Conservation (phyloP, 2,329 filamentous ascomycete species). For the Aspergillus udagawae region DNA sequence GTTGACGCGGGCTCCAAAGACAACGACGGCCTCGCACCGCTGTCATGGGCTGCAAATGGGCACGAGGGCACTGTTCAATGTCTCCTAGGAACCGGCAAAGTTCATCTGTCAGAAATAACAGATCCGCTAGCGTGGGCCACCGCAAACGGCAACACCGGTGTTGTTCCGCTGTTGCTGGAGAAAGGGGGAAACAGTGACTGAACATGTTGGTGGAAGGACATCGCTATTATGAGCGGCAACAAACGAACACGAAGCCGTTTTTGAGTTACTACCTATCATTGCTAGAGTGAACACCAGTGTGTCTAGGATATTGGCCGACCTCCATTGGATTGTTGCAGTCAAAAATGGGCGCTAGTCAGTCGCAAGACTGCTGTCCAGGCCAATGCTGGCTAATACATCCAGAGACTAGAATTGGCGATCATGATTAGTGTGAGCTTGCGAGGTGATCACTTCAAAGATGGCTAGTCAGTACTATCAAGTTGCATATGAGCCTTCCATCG, state of each 20-base stretch:
- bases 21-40: neutral
- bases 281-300: neutral
- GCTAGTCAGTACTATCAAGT: too few relatives aligned
- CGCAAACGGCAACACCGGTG: neutral
- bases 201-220: neutral
- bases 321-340: neutral
- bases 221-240: neutral
- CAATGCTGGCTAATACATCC: neutral
- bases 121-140: neutral
- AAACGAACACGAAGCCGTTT: neutral
- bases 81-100: too few relatives aligned
- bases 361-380: neutral
- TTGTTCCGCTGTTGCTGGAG: neutral
- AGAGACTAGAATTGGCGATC: neutral
- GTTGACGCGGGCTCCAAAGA: neutral
- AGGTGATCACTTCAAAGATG: too few relatives aligned
- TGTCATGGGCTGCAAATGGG: neutral
- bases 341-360: neutral
- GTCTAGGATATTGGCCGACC: neutral
- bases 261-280: neutral
- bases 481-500: too few relatives aligned
- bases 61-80: too few relatives aligned
- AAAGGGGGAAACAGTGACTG: neutral
- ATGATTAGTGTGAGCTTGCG: too few relatives aligned
- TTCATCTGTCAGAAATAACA: neutral